Percentiles rank a stretch among this genome's conserved stretches.
These are phyloP conservation scores for Botryotinia globosa DNA, from an alignment of 2,329 filamentous ascomycete species.

Conservation along the genomic window DNA sequence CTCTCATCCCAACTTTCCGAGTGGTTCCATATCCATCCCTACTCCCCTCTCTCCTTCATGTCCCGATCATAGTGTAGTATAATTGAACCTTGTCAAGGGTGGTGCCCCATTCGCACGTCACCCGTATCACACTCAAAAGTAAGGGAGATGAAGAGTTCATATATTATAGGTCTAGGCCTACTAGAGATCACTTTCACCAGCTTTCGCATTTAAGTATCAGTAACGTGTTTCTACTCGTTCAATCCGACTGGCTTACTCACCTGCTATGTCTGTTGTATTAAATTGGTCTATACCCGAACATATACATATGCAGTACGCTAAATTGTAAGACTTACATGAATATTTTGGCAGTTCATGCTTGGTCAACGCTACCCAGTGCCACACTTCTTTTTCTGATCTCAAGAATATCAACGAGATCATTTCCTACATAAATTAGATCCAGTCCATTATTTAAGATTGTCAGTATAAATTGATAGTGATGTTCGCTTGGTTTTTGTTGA, in stretches of 20 bases:
- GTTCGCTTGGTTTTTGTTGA: not conserved
- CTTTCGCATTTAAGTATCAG: not conserved
- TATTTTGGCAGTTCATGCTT: not conserved
- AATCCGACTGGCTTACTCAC: not conserved
- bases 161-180: not conserved
- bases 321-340: not conserved
- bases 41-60: not conserved
- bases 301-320: not conserved
- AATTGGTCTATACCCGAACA: not conserved
- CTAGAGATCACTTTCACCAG: not conserved
- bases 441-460: not conserved
- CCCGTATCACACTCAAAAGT: not conserved
- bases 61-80: not conserved
- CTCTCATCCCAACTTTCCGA: not conserved
- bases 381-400: not conserved
- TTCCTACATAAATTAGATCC: not conserved
- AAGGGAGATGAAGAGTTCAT: not conserved
- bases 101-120: not conserved
- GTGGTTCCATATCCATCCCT: not conserved
- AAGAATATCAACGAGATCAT: not conserved
- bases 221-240: not conserved
- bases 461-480: not conserved
- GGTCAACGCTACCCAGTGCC: not conserved
- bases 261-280: not conserved
- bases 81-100: not conserved